These are phyloP conservation scores for Thinopyrum elongatum DNA, from an alignment of 176 grass and related monocot species.

Conservation along the genomic window DNA sequence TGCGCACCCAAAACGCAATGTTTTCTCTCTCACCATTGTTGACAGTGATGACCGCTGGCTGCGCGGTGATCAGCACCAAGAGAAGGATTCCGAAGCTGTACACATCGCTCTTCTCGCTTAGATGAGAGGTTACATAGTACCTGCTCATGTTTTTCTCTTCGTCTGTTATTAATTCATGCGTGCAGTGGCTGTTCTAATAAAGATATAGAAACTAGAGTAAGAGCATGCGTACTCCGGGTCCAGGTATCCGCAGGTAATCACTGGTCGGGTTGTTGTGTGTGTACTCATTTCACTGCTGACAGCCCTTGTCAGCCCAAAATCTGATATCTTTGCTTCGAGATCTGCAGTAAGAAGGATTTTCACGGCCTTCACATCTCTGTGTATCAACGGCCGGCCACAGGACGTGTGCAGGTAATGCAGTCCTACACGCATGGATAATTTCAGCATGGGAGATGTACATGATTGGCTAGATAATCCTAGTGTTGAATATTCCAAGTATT, in stretches of 20 bases:
- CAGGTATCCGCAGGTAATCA: neutral
- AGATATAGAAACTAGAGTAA: neutral
- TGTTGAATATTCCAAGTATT: too few species aligned
- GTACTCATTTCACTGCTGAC: neutral
- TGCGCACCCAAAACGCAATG: slow-evolving; percentile 4
- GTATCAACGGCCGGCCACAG: neutral
- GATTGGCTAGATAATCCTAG: too few species aligned
- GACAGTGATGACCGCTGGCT: neutral
- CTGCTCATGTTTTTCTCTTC: neutral
- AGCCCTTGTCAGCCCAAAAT: slow-evolving; percentile 26
- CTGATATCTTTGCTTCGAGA: neutral
- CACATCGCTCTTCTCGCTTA: slow-evolving; percentile 34
- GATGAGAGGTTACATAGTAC: neutral
- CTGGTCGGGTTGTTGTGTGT: neutral
- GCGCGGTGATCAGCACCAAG: slow-evolving; percentile 23
- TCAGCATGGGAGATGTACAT: neutral
- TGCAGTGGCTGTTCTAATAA: too few species aligned
- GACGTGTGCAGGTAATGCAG: slow-evolving; percentile 33
- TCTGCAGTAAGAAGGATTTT: slow-evolving; percentile 23
- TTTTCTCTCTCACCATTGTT: neutral
- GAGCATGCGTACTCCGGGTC: slow-evolving; percentile 26
- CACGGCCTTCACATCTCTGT: slow-evolving; percentile 20
- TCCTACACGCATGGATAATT: neutral
- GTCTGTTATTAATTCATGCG: too few species aligned
- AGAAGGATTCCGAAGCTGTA: slow-evolving; percentile 30